A percentile compares a stretch with the other conserved stretches of the same genome.
Evolutionary conservation across 805 yeast species (phyloP).

Genomic region (Candida dajiaensis): DNA sequence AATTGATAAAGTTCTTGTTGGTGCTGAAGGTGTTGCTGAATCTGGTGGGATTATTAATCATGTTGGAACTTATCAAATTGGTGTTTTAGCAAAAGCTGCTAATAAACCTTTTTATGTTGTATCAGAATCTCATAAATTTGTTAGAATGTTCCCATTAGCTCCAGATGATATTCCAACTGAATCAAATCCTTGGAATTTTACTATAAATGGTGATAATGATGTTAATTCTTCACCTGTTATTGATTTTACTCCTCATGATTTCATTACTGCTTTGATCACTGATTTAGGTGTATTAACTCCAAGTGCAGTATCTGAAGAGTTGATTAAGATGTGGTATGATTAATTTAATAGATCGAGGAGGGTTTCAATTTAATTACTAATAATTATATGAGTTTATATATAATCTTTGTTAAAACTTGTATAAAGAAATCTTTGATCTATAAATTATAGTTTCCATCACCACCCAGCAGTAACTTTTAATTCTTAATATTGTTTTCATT

Average conservation of each 20-base stretch:
- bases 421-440: not conserved
- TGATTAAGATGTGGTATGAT: conserved; percentile 97
- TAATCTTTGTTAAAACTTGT: too few species aligned
- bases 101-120: conserved; percentile 93
- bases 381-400: too few species aligned
- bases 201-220: conserved; percentile 27
- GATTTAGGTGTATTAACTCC: conserved; percentile 97
- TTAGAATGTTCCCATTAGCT: conserved; percentile 89
- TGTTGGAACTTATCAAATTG: conserved; percentile 92
- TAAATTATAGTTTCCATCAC: not conserved
- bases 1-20: conserved; percentile 90
- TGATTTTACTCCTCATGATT: conserved; percentile 95
- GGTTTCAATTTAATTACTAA: too few species aligned
- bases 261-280: conserved; percentile 90
- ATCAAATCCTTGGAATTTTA: conserved; percentile 41
- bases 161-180: conserved; percentile 83
- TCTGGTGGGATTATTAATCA: conserved; percentile 97
- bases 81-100: conserved; percentile 84
- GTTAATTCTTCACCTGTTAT: conserved; percentile 49
- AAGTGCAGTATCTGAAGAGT: conserved; percentile 96
- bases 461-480: not conserved
- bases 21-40: conserved; percentile 99
- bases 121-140: conserved; percentile 93
- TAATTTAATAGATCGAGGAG: conserved; percentile 21
- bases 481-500: conserved; percentile 28